Evolutionary conservation across 176 grass and related monocot species (phyloP), one percentile per base, ranked within the genome.

Genomic region (Thinopyrum elongatum): DNA sequence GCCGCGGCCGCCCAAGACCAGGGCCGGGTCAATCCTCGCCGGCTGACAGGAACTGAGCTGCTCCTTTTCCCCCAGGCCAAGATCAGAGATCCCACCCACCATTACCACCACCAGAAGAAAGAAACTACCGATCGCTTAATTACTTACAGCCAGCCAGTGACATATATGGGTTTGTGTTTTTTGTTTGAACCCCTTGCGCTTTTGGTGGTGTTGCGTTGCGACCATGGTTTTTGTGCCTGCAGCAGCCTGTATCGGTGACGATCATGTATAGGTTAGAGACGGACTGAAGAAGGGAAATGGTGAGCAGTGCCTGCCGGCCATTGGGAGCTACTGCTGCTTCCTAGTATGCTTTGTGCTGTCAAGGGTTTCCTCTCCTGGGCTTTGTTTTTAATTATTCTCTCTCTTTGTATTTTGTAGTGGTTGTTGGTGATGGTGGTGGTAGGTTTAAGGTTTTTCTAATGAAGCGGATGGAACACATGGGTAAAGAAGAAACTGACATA

Each of bases 161-260:
- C 55, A 22, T 91, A 80, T 83, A 83, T 79, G 85, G 89, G 89
- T 91, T 91, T 91, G 67, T 84, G 75, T 83, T 91, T 89, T 89
- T 86, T 75, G 59, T 84, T 87, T 84, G 66, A 91, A 84, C 81
- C 89, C 85, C 69, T 30, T 59, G 76, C 36, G 68, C 85, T 41
- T 76, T 22, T n/a, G 75, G 59, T 84, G 59, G 44, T 72, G 67
- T 8, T 46, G 80, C 85, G 66, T 16, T 44, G 80, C 85, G 62
- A 47, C 36, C 36, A 51, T 76, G 28, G 27, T 77, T 71, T 80
- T 82, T 74, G 74, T 36, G 84, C 89, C 80, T 86, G 69, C 72
- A 75, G 63, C 71, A 47, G 72, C 57, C 67, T 87, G 19, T 76
- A 67, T 84, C 9, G 75, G 80, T 62, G 58, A 44, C 71, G 63